Percentiles rank a stretch among this genome's conserved stretches.
Conservation (phyloP, 1,284 basidiomycete species). For the Cutaneotrichosporon cavernicola region DNA sequence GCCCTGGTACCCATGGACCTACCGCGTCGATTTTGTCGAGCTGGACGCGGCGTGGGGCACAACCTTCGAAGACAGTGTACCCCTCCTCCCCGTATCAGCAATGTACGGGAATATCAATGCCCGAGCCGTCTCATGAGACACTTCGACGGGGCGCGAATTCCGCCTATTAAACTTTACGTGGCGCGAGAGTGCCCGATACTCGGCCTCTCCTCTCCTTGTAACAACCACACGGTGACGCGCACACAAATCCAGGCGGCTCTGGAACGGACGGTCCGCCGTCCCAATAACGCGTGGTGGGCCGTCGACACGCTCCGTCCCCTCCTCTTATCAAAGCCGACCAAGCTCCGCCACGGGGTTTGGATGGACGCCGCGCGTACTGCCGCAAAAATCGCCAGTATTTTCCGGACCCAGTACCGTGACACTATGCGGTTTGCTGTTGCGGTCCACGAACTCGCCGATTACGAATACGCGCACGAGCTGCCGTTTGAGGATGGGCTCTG, state of each 20-base stretch:
- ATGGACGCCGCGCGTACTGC: neutral
- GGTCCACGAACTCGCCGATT: neutral
- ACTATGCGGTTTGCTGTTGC: neutral
- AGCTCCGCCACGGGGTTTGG: neutral
- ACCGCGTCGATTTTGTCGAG: no score
- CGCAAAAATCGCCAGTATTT: neutral
- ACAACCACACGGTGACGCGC: neutral
- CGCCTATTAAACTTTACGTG: neutral
- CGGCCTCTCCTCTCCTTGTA: neutral
- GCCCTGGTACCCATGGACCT: neutral
- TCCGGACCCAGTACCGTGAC: neutral
- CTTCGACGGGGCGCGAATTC: neutral
- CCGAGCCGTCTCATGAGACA: neutral
- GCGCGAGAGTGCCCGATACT: neutral
- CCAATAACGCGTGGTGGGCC: neutral
- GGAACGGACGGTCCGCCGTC: neutral
- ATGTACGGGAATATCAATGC: neutral
- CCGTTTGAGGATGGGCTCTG: neutral
- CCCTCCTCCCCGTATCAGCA: neutral
- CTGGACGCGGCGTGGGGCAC: neutral
- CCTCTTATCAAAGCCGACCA: neutral
- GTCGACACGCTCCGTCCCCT: neutral
- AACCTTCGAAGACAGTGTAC: neutral
- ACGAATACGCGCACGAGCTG: neutral
- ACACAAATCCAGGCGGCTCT: neutral